Base-by-base conservation (phyloP, 2,329 filamentous ascomycete genomes). In the Colletotrichum euphorbiae region DNA sequence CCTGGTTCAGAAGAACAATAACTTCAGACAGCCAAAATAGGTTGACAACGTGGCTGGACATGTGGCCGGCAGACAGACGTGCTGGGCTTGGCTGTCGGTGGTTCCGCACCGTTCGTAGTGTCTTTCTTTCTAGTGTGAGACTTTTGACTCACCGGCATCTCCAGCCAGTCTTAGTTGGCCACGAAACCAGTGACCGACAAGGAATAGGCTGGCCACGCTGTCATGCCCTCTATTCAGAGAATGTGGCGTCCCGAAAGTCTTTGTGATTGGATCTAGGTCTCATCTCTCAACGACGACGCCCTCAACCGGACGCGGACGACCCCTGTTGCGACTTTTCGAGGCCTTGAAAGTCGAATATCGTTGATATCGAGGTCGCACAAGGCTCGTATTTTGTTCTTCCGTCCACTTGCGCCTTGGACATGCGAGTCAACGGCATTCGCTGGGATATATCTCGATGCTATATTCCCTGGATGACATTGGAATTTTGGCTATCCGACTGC, bases 101-200 rank as follows among this genome's bases (percentile, higher is more conserved):
- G 36, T 15, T 24, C 46, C 33, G 31, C 36, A 45, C 38, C 43
- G 51, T 62, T 56, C n/a, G 42, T 19, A 28, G 17, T 28, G 12
- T 38, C 48, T 19, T 51, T 52, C 33, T 67, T 38, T 54, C 24
- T 3, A 12, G 33, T 52, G 15, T 33, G 52, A 64, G 42, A 50
- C 61, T 33, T 40, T 58, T 45, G 40, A 13, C 36, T 24, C 17
- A 11, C 6, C 51, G 42, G 61, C 61, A 36, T 8, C 43, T 45
- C 57, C 15, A 51, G 43, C 55, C 66, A 67, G 55, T 69, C 66
- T 40, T 33, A 33, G 31, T 56, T 42, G 38, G 62, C 62, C 55
- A 67, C 56, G 50, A 56, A 46, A 61, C 15, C 24, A 54, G 31
- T 8, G 24, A 50, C 24, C 13, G 48, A 61, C 33, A 17, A 56